These are phyloP conservation scores for Fusarium tricinctum DNA, from an alignment of 2,329 filamentous ascomycete species.

Conservation along the genomic window DNA sequence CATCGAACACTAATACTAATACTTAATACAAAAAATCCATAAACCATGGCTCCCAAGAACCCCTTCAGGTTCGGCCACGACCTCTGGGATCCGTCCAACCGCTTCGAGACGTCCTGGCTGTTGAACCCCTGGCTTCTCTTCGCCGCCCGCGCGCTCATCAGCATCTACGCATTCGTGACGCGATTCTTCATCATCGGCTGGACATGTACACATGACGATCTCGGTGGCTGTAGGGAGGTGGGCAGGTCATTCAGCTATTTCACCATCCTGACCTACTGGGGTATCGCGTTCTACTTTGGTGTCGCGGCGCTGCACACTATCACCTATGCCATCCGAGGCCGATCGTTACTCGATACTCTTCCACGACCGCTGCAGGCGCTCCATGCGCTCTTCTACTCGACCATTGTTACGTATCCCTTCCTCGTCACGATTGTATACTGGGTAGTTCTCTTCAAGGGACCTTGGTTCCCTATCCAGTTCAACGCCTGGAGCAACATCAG, in stretches of 20 bases:
- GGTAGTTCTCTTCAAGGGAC: slow-evolving; percentile 68
- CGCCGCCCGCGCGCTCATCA: slow-evolving; percentile 66
- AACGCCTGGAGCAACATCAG: slow-evolving; percentile 76
- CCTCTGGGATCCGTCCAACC: slow-evolving; percentile 69
- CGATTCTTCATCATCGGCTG: slow-evolving; percentile 79
- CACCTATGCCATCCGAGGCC: slow-evolving; percentile 70
- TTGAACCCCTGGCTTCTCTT: slow-evolving; percentile 76
- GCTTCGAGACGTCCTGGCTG: slow-evolving; percentile 86
- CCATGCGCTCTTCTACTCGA: slow-evolving; percentile 75
- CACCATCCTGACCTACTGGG: slow-evolving; percentile 86
- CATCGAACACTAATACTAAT: neutral
- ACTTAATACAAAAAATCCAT: slow-evolving; percentile 8
- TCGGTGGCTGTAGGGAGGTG: slow-evolving; percentile 61
- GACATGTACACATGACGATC: slow-evolving; percentile 66
- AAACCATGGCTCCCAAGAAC: slow-evolving; percentile 43
- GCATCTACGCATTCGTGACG: slow-evolving; percentile 77
- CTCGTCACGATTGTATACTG: slow-evolving; percentile 81
- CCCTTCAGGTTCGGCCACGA: slow-evolving; percentile 59
- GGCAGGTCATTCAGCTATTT: slow-evolving; percentile 81
- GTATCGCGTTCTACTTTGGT: slow-evolving; percentile 82
- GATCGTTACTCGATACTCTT: slow-evolving; percentile 70
- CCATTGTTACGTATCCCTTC: slow-evolving; percentile 73
- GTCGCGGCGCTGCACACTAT: slow-evolving; percentile 77
- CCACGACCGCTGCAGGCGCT: slow-evolving; percentile 74
- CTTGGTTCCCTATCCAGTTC: slow-evolving; percentile 67